Base-by-base conservation (phyloP, 2,329 filamentous ascomycete species). In the Paramyrothecium sp. region DNA sequence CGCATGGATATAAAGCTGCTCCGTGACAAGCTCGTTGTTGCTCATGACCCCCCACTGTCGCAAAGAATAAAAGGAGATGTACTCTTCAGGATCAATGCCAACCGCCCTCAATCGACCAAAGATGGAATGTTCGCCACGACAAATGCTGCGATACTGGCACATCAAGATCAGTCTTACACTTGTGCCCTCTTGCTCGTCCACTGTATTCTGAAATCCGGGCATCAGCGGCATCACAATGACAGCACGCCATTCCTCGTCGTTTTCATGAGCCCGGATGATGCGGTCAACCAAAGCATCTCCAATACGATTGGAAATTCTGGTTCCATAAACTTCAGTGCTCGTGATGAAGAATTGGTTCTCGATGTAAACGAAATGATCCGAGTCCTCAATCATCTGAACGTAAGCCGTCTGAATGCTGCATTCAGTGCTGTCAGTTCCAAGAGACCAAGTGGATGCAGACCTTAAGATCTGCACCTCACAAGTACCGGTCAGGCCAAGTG, bases 321-420 rank as follows among this genome's bases (percentile, higher is more conserved):
- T 91, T 54, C 90, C 90, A 65, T 97, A 87, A 5, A 93, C 92
- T 67, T 95, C 90, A 53, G 91, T 95, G 63, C 91, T 96, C 38
- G 91, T 96, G 72, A 99, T 90, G 78, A 96, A 99, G 75, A 98
- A 99, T 69, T 99, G 95, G 70, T 99, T 99, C 72, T 99, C 95
- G 63, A 98, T 97, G 74, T 99, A 98, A 54, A 98, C 91, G 67
- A 97, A 97, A 72, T 98, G 95, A 51, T 99, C 92, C 2, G 92
- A 97, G 62, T 94, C 89, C 63, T 95, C 89, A 64, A 99, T 99
- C 79, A 96, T 87, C 71, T 96, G 95, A 64, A 96, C 84, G 69
- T 98, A 98, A 3, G 95, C 94, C 61, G 89, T 95, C 82, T 96
- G 93, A 69, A 99, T 98, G 69, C 94, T 98, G 73, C 93, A 89